Conservation (phyloP, 2,329 filamentous ascomycete species). For the Cercospora berteroae region DNA sequence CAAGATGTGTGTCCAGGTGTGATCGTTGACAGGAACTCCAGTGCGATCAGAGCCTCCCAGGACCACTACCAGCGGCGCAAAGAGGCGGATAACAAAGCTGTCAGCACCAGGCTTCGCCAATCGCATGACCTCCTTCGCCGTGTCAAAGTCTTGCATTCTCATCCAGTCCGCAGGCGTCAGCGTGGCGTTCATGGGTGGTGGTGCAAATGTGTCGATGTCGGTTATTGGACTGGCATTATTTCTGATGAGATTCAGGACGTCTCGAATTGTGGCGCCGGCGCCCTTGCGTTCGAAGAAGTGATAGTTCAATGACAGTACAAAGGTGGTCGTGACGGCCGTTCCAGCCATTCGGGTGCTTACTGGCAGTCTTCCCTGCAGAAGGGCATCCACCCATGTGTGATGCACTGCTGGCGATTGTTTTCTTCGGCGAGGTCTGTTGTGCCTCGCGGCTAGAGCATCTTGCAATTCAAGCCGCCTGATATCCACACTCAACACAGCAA, state of each 20-base stretch:
- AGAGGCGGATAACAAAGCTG: slow-evolving; percentile 71
- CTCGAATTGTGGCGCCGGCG: slow-evolving; percentile 30
- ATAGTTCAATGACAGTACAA: slow-evolving; percentile 71
- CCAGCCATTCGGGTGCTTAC: slow-evolving; percentile 73
- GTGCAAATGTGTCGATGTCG: slow-evolving; percentile 38
- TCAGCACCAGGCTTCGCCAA: slow-evolving; percentile 69
- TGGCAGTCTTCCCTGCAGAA: slow-evolving; percentile 64
- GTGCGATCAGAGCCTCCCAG: slow-evolving; percentile 66
- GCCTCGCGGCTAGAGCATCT: slow-evolving; percentile 59
- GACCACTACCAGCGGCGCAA: slow-evolving; percentile 72
- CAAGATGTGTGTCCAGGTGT: slow-evolving; percentile 54
- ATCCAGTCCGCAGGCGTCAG: slow-evolving; percentile 76
- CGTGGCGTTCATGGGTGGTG: slow-evolving; percentile 67
- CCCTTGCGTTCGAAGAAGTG: slow-evolving; percentile 69
- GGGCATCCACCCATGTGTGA: slow-evolving; percentile 59
- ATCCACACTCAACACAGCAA: slow-evolving; percentile 75
- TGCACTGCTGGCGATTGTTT: slow-evolving; percentile 30
- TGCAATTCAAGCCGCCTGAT: slow-evolving; percentile 72
- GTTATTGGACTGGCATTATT: slow-evolving; percentile 19
- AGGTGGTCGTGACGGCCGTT: slow-evolving; percentile 68
- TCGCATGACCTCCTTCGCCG: slow-evolving; percentile 72
- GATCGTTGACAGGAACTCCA: slow-evolving; percentile 43
- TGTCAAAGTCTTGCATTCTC: slow-evolving; percentile 73
- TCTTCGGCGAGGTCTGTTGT: slow-evolving; percentile 30
- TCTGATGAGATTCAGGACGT: slow-evolving; percentile 32